phyloP scores from a whole-genome alignment of 768 basidiomycete genomes.

The Suillus discolor region DNA sequence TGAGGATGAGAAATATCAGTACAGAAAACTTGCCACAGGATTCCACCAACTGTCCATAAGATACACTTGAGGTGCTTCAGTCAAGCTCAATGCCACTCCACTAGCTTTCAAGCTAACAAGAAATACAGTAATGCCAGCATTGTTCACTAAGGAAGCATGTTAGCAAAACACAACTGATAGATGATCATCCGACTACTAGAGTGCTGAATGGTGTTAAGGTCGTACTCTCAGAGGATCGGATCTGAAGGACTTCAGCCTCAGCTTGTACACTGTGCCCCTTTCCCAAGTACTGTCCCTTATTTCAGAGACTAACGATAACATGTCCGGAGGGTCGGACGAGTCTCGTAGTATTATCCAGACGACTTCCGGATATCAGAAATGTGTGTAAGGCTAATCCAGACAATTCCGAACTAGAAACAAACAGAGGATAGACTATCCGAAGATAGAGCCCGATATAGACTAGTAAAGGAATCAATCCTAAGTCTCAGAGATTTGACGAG shows the following conservation, averaged over 20 bases:
- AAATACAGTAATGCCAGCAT: slow-evolving; percentile 95
- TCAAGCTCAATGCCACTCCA: slow-evolving; percentile 88
- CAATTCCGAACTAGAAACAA: too few relatives aligned
- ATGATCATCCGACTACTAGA: slow-evolving; percentile 65
- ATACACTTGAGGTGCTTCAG: slow-evolving; percentile 91
- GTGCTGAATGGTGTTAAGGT: slow-evolving; percentile 71
- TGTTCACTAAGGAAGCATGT: slow-evolving; percentile 65
- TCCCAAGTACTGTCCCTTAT: too few relatives aligned
- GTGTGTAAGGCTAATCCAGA: too few relatives aligned
- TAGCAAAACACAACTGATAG: background rate
- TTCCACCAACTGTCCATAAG: slow-evolving; percentile 99
- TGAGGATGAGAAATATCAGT: slow-evolving; percentile 7
- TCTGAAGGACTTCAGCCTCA: too few relatives aligned
- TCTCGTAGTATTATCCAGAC: too few relatives aligned
- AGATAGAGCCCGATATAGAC: too few relatives aligned
- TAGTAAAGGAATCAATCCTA: slow-evolving; percentile 36
- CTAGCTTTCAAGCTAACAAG: slow-evolving; percentile 96
- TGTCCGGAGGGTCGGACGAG: too few relatives aligned
- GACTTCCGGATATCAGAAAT: too few relatives aligned
- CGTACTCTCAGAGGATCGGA: too few relatives aligned
- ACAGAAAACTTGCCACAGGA: slow-evolving; percentile 67
- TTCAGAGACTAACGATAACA: too few relatives aligned
- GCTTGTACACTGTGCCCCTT: too few relatives aligned
- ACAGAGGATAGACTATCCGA: too few relatives aligned
- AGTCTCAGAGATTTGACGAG: slow-evolving; percentile 26